Evolutionary conservation across 805 yeast genomes (phyloP), one percentile per base, ranked within the genome.

Genomic region (Jamesozyma jinghongensis): DNA sequence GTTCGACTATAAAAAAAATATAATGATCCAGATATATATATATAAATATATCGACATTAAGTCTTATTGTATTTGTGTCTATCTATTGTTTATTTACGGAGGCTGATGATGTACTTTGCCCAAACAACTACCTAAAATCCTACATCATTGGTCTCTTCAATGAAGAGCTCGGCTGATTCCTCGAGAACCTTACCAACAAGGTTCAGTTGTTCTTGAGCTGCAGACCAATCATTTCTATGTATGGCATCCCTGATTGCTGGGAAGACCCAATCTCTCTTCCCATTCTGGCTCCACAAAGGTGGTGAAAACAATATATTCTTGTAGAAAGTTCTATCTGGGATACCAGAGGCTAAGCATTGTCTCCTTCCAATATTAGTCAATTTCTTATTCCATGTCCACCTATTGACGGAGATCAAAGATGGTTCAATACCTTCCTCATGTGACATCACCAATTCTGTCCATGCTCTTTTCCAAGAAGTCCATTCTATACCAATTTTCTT

Each of bases 311-410:
- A 50, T 1, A 71, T 56, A 52, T 85, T 87, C 51, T 71, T 68
- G 54, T 75, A 82, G 67, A 88, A 87, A 13, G 75, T 67, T 28
- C 95, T 68, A 5, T 62, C 54, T 3, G 68, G 67, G 1, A 74
- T 50, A 1, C 75, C 75, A 6, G 62, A 64, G 1, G 66, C 56
- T 5, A 66, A 56, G 8, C 80, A 53, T 47, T 84, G 72, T 16
- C 67, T 58, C 46, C 72, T 73, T 46, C 79, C 81, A 42, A 84
- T 67, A 13, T 63, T 57, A 3, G 74, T 59, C 51, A 85, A 61
- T 45, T 76, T 75, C n/a, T 76, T 70, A 59, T 88, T 88, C 85
- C 92, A 83, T 42, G 75, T 76, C 81, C 85, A 75, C 52, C 97
- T 69, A 47, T 75, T 78, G 35, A 79, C 77, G 0, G 88, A 72